phyloP scores from a whole-genome alignment of 2,329 filamentous ascomycete genomes.

The Fusarium veterinarium region DNA sequence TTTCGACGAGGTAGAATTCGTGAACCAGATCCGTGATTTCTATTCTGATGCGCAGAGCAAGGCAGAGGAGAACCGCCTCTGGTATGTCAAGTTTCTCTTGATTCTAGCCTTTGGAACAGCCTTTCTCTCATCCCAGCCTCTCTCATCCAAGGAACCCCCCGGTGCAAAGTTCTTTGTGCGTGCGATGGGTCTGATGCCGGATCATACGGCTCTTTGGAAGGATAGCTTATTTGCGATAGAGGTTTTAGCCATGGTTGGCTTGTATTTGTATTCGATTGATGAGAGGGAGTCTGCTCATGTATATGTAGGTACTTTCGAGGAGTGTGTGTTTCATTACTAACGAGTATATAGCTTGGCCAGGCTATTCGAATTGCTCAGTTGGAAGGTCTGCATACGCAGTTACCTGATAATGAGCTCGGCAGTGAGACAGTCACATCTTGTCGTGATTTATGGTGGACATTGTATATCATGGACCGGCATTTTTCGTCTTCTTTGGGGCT shows the following conservation, averaged over 20 bases:
- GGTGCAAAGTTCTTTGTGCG: slow-evolving; percentile 48
- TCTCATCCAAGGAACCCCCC: slow-evolving; percentile 48
- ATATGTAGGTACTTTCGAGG: slow-evolving; percentile 32
- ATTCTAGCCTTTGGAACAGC: slow-evolving; percentile 56
- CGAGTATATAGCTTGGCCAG: slow-evolving; percentile 53
- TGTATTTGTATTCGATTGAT: slow-evolving; percentile 55
- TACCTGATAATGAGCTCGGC: slow-evolving; percentile 52
- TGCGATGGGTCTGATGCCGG: slow-evolving; percentile 53
- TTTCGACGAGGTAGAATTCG: slow-evolving; percentile 50
- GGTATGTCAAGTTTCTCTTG: slow-evolving; percentile 63
- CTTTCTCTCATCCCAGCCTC: slow-evolving; percentile 33
- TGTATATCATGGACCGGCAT: slow-evolving; percentile 55
- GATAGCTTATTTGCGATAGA: slow-evolving; percentile 54
- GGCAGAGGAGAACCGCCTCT: slow-evolving; percentile 47
- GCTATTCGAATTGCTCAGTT: slow-evolving; percentile 56
- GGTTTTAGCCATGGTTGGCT: slow-evolving; percentile 49
- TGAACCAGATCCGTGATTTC: slow-evolving; percentile 42
- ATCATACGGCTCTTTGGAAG: slow-evolving; percentile 49
- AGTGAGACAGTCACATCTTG: slow-evolving; percentile 47
- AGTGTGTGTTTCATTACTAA: neutral
- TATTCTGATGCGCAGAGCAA: slow-evolving; percentile 37
- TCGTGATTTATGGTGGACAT: slow-evolving; percentile 55
- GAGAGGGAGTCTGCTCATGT: slow-evolving; percentile 50
- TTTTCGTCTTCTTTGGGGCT: slow-evolving; percentile 54
- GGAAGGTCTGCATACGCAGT: slow-evolving; percentile 54